Evolutionary conservation across 2,329 filamentous ascomycete species (phyloP).

Genomic region (Periconia sp.): DNA sequence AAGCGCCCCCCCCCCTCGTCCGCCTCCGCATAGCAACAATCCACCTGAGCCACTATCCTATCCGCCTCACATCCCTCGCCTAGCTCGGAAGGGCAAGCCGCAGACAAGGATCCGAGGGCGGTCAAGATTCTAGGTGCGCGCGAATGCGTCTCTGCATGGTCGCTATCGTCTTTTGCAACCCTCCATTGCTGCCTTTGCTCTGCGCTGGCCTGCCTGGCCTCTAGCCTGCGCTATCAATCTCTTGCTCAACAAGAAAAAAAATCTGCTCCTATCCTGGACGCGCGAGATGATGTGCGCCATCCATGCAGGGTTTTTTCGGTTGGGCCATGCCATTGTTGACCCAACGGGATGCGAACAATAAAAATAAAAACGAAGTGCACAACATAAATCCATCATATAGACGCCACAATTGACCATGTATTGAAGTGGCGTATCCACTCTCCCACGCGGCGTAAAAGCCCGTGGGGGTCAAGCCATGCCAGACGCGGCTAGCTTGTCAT

Average conservation of each 20-base stretch:
- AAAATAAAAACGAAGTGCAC: neutral
- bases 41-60: too few species aligned
- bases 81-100: slow-evolving; percentile 9
- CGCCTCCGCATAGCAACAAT: slow-evolving; percentile 3
- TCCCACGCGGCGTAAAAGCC: neutral
- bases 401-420: neutral
- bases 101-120: slow-evolving; percentile 17
- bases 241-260: neutral
- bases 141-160: neutral
- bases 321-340: neutral
- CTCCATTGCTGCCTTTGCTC: neutral
- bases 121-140: slow-evolving; percentile 7
- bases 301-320: neutral
- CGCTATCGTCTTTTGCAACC: neutral
- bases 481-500: neutral
- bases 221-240: neutral
- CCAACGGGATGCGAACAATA: neutral
- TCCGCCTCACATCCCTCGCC: slow-evolving; percentile 13
- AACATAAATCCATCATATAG: too few species aligned
- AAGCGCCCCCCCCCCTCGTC: slow-evolving; percentile 14
- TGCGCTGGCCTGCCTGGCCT: neutral
- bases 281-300: neutral
- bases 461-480: neutral
- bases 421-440: neutral
- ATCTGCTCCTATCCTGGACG: too few species aligned